Evolutionary conservation across 2,329 filamentous ascomycete species (phyloP), one percentile per base, ranked within the genome.

Genomic region (Alternaria arbusti): DNA sequence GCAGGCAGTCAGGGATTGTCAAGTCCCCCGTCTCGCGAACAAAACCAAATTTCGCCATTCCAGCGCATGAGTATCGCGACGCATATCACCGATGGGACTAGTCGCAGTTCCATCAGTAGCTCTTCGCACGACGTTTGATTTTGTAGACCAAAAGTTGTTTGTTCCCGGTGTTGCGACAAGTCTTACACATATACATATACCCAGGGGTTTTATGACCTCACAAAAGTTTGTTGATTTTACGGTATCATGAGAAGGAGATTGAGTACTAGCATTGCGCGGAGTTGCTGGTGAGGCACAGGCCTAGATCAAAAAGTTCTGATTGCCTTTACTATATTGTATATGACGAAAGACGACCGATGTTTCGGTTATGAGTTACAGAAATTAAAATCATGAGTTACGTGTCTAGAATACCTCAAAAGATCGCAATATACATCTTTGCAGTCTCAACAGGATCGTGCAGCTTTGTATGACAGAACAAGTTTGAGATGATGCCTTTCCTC

Each of bases 21-120:
- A 1, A 78, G 71, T 32, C 74, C 77, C 3, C 70, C 74, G 1
- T 69, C 70, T 6, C 63, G 74, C 26, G 72, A 77, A 15, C 75
- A 78, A 32, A 78, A 70, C 43, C 66, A 69, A 17, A 62, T 71
- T 7, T 66, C 70, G 12, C 70, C 71, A 1, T 79, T 79, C 50
- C 78, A 80, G 60, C 71, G 78, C 20, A 74, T 75, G 23, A 81
- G 79, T 26, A 73, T 77, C 32, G 73, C 69, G 13, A 79, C 78
- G 4, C 77, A 76, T 36, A 74, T 78, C 30, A 79, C 75, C 26
- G 77, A 80, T 61, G 76, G 76, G 23, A 78, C 76, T 12, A 79
- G 70, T 64, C 71, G 79, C 43, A 80, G 78, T 60, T 80, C 78
- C 57, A 68, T 79, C 25, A 75, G 77, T 52, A 78, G 75, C 59